Base-by-base conservation (phyloP, 2,329 filamentous ascomycete species). In the Diaporthe sp. region DNA sequence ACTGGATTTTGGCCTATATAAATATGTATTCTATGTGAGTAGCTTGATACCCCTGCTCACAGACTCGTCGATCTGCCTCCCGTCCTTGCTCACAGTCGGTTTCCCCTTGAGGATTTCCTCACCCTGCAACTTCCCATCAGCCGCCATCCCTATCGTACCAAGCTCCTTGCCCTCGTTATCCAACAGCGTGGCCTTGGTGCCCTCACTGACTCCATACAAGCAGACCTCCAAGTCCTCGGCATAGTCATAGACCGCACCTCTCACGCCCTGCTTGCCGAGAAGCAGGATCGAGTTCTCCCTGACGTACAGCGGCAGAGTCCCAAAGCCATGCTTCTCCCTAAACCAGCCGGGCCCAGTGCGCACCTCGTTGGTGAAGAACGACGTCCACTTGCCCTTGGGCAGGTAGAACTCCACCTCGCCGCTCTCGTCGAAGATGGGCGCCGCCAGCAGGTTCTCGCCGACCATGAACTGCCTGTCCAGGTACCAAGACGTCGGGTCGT, bases 391-490 rank as follows among this genome's bases (percentile, higher is more conserved):
- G 72, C 88, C 84, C 79, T 81, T 78, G 77, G 90, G 84, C 22
- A 93, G 84, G 81, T 95, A 95, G 81, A 94, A 93, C 74, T 92
- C 90, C 0, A 92, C 92, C 49, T 88, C 88, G 0, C 91, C 92
- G 1, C 87, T 86, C 80, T 93, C 90, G 15, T 89, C 87, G 76
- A 93, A 93, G 2, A 94, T 85, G 1, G 92, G 92, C 2, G 91
- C 91, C 7, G 91, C 90, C 10, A 95, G 84, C 46, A 95, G 82
- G 70, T 87, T 88, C 22, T 88, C 87, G 2, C 93, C 93, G n/a
- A 95, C 85, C 90, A 95, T 93, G 83, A 94, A 95, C 81, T 94
- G 91, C 44, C 91, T 89, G 82, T 95, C 93, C 61, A 94, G 86
- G 71, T 86, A 88, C 89, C 92, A 94, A 0, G 90, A 86, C 6